A percentile compares a stretch with the other conserved stretches of the same genome.
Conservation (phyloP, 345 rosid genomes). For the Pistacia vera region DNA sequence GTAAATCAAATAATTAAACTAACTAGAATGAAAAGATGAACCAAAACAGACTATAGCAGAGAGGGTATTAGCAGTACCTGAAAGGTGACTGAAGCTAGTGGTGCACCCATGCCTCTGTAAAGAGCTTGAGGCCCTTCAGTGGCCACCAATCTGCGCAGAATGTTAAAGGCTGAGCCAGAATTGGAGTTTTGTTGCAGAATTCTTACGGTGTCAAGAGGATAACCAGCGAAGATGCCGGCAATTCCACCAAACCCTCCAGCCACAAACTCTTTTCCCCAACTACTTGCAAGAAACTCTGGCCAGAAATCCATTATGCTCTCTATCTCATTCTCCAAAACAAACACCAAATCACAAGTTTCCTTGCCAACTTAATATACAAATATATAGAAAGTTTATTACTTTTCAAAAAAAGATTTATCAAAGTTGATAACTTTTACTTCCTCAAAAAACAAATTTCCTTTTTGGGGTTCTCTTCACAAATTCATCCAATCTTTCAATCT, state of each 20-base stretch:
- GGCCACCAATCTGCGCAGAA: conserved; percentile 60
- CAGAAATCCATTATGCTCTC: conserved; percentile 70
- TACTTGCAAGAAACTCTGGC: conserved; percentile 90
- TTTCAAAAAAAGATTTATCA: neutral
- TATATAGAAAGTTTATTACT: conserved; percentile 13
- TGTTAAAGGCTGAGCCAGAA: conserved; percentile 72
- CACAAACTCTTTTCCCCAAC: conserved; percentile 84
- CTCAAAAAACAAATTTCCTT: neutral
- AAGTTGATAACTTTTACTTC: too few relatives aligned
- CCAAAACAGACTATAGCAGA: neutral
- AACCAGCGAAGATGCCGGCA: conserved; percentile 90
- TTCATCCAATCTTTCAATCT: neutral
- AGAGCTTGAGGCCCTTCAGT: conserved; percentile 72
- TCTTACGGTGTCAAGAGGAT: conserved; percentile 87
- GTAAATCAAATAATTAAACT: neutral
- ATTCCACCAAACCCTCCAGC: conserved; percentile 95
- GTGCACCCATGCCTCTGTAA: conserved; percentile 91
- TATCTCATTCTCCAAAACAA: conserved; percentile 13
- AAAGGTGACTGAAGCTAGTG: conserved; percentile 90
- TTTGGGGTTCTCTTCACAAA: neutral
- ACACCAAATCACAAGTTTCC: neutral
- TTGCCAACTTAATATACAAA: neutral
- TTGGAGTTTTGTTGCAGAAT: conserved; percentile 71
- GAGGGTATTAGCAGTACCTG: conserved; percentile 47
- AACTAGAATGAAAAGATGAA: neutral